A percentile compares a stretch with the other conserved stretches of the same genome.
phyloP scores from a whole-genome alignment of 2,329 filamentous ascomycete genomes.

The Cercospora berteroae region DNA sequence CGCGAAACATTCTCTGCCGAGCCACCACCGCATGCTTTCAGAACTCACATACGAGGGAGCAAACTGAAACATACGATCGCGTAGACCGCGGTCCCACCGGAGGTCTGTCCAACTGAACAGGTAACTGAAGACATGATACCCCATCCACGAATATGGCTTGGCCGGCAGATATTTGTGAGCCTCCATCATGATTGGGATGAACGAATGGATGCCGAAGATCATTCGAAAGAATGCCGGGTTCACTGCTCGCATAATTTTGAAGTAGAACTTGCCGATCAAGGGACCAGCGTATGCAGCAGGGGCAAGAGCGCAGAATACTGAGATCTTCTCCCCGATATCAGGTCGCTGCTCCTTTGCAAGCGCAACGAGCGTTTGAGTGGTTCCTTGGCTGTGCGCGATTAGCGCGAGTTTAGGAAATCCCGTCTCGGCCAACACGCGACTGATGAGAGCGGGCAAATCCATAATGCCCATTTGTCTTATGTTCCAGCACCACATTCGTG shows the following conservation, averaged over 20 bases:
- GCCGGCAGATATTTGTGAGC: conserved; percentile 69
- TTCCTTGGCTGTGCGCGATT: conserved; percentile 86
- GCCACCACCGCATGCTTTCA: conserved; percentile 94
- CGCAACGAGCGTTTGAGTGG: conserved; percentile 82
- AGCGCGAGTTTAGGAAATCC: conserved; percentile 79
- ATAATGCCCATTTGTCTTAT: conserved; percentile 90
- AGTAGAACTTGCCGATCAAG: conserved; percentile 80
- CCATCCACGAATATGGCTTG: conserved; percentile 72
- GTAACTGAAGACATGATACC: conserved; percentile 85
- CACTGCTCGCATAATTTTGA: conserved; percentile 85
- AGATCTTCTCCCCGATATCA: conserved; percentile 76
- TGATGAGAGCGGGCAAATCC: conserved; percentile 78
- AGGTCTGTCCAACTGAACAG: conserved; percentile 84
- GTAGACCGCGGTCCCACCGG: conserved; percentile 77
- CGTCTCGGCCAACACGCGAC: conserved; percentile 76
- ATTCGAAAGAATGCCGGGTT: conserved; percentile 72
- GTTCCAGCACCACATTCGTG: conserved; percentile 96
- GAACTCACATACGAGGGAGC: conserved; percentile 85
- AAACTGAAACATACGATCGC: conserved; percentile 86
- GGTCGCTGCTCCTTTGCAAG: conserved; percentile 87
- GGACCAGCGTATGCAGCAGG: conserved; percentile 88
- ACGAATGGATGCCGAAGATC: conserved; percentile 87
- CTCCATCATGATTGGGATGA: conserved; percentile 90
- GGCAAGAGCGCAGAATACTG: conserved; percentile 85
- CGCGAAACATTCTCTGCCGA: conserved; percentile 81